Conservation (phyloP, 1,139 yeast genomes). For the Protomyces macrosporus region DNA sequence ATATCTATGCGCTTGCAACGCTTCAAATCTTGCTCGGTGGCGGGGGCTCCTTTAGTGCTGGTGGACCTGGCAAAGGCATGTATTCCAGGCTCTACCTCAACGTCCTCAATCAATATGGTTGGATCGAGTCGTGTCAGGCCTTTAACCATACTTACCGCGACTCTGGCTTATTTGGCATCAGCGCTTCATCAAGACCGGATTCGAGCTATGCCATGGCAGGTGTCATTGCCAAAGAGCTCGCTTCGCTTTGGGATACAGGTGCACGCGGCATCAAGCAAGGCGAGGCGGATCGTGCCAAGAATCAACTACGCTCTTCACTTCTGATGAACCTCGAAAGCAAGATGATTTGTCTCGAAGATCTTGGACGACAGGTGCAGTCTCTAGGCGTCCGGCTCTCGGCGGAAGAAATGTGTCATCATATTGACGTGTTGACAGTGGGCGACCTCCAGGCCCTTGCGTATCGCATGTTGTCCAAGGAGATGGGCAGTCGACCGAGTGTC, state of each 20-base stretch:
- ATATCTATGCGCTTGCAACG: constrained; percentile 84
- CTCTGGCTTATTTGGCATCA: constrained; percentile 83
- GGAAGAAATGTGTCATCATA: constrained; percentile 73
- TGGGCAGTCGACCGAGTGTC: constrained; percentile 68
- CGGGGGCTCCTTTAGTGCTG: constrained; percentile 96
- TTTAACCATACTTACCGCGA: constrained; percentile 89
- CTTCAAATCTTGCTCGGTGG: constrained; percentile 93
- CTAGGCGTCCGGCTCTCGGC: constrained; percentile 73
- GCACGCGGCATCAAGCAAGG: constrained; percentile 58
- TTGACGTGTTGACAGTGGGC: constrained; percentile 57
- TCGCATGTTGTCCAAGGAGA: constrained; percentile 66
- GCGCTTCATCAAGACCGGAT: constrained; percentile 20
- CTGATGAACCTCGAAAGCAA: constrained; percentile 91
- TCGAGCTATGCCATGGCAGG: constrained; percentile 25
- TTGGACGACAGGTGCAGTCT: constrained; percentile 83
- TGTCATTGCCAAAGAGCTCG: constrained; percentile 28
- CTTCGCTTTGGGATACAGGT: constrained; percentile 27
- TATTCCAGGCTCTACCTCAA: constrained; percentile 87
- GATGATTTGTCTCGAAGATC: constrained; percentile 85
- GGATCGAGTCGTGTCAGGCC: constrained; percentile 80
- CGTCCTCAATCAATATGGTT: constrained; percentile 85
- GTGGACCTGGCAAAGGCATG: constrained; percentile 99
- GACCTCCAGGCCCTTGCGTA: constrained; percentile 74
- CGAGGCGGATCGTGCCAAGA: constrained; percentile 85
- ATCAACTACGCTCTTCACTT: constrained; percentile 81